Evolutionary conservation across 495 filamentous ascomycete species (phyloP).

Genomic region (Aspergillus nanangensis): DNA sequence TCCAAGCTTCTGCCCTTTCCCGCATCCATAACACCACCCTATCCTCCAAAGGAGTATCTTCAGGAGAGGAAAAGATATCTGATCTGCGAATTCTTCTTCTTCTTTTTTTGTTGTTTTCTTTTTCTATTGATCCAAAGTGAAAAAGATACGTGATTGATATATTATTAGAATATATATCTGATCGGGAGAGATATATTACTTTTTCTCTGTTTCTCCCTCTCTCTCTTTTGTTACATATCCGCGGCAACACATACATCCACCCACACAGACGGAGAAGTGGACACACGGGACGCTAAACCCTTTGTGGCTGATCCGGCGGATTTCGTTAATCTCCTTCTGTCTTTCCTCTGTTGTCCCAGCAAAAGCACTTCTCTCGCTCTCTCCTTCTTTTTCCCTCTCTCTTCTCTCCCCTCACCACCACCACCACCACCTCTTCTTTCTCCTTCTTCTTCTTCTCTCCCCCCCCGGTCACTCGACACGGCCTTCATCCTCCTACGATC

Average conservation of each 20-base stretch:
- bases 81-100: too few relatives aligned
- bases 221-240: slow-evolving; percentile 6
- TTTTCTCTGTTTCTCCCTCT: slow-evolving; percentile 1
- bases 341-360: too few relatives aligned
- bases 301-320: slow-evolving; percentile 7
- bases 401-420: slow-evolving; percentile 7
- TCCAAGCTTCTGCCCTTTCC: background rate
- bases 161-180: too few relatives aligned
- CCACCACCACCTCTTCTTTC: background rate
- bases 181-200: slow-evolving; percentile 16
- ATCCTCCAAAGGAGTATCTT: too few relatives aligned
- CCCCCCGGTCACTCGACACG: background rate
- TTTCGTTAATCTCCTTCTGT: slow-evolving; percentile 4
- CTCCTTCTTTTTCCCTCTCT: background rate
- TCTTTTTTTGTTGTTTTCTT: background rate
- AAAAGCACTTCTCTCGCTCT: slow-evolving; percentile 11
- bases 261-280: too few relatives aligned
- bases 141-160: too few relatives aligned
- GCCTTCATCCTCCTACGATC: background rate
- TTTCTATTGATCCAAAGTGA: background rate
- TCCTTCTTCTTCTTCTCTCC: background rate
- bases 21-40: too few relatives aligned
- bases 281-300: too few relatives aligned
- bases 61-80: too few relatives aligned
- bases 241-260: too few relatives aligned